Evolutionary conservation across 225 moss, liverwort and hornwort genomes (phyloP), one percentile per base, ranked within the genome.

Genomic region (Bryoerythrophyllum caledonicum): DNA sequence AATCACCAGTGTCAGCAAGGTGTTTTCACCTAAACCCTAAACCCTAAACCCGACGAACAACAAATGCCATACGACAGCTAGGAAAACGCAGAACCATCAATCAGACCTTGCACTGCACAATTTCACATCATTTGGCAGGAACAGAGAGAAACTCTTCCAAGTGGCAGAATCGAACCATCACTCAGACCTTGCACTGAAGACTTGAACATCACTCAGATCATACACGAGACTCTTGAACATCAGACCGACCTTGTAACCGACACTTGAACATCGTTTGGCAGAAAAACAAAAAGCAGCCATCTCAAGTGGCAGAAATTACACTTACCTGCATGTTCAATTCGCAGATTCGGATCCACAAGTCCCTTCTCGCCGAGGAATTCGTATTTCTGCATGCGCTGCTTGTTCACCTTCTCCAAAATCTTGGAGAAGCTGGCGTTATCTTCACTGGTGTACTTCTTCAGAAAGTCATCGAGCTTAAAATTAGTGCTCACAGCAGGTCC

Each of bases 351-450:
- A 49, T 88, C 84, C 49, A 77, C 84, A 2, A 86, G 77, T 78
- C 89, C 93, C 76, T 93, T 86, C 77, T 93, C 94, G 28, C 75
- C 76, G 61, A 95, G 78, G 75, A 85, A 99, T 21, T 86, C 85
- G 44, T 80, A 93, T 65, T 90, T 86, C 73, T 90, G 90, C 70
- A 86, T 84, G 79, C 88, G 88, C 79, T 95, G 88, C 85, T 92
- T 95, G 79, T 99, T 99, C 76, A 91, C 92, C 71, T 88, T 99
- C 72, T 95, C 87, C 32, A 99, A 80, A 67, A 95, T 95, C 76
- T 87, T 90, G 17, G 91, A 86, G 73, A 99, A 99, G 71, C 99
- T 99, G 17, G 90, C 90, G 60, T 99, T 99, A 57, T 99, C 99
- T 82, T 95, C 99, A 62, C 99, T 99, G 7, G 99, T 99, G 68